Evolutionary conservation across 345 rosid species (phyloP).

Genomic region (Citrus australasica): DNA sequence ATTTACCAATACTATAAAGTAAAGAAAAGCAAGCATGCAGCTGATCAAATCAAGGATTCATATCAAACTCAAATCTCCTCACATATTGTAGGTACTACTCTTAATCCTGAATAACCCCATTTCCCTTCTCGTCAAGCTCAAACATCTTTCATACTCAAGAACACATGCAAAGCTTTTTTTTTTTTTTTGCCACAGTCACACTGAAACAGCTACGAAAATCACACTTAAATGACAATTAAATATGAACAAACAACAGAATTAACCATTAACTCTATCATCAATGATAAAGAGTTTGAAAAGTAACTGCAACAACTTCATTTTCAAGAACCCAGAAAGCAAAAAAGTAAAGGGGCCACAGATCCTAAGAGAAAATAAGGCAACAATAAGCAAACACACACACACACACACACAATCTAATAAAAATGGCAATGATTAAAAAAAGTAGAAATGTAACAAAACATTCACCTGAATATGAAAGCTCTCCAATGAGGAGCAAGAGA

Average conservation of each 20-base stretch:
- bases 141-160: neutral
- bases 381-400: neutral
- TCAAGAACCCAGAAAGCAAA: neutral
- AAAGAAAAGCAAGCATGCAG: neutral
- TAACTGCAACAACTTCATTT: neutral
- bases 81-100: neutral
- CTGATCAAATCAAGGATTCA: slow-evolving; percentile 5
- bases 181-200: too few species aligned
- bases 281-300: neutral
- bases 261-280: neutral
- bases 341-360: neutral
- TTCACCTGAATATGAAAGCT: slow-evolving; percentile 14
- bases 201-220: neutral
- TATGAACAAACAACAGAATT: neutral
- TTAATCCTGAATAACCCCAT: neutral
- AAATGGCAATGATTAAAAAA: neutral
- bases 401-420: neutral
- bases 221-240: neutral
- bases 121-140: neutral
- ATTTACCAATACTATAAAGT: neutral
- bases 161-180: neutral
- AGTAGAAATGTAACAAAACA: slow-evolving; percentile 5
- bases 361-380: neutral
- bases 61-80: neutral
- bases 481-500: neutral